Percentiles rank a stretch among this genome's conserved stretches.
These are phyloP conservation scores for Hippophae gyantsensis DNA, from an alignment of 306 rosid genomes.

Conservation along the genomic window DNA sequence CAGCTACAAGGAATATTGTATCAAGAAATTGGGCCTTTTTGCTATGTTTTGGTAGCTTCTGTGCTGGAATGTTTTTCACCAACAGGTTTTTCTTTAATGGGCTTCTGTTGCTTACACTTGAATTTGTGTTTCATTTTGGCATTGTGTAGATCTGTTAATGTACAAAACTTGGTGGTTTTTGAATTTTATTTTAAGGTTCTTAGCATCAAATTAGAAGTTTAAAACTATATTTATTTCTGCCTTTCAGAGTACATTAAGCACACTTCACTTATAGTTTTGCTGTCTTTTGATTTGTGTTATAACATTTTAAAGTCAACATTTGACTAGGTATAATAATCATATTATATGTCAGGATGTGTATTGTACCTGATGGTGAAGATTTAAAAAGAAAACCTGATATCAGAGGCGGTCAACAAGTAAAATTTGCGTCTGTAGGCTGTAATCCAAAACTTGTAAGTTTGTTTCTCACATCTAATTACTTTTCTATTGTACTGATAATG, in stretches of 20 bases:
- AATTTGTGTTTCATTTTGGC: slow-evolving; percentile 13
- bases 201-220: not conserved
- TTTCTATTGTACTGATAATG: not conserved
- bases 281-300: not conserved
- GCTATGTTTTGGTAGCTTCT: slow-evolving; percentile 71
- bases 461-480: slow-evolving; percentile 6
- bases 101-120: slow-evolving; percentile 15
- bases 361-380: slow-evolving; percentile 39
- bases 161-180: slow-evolving; percentile 7
- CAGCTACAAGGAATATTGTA: slow-evolving; percentile 32
- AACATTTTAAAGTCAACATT: slow-evolving; percentile 9
- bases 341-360: slow-evolving; percentile 58
- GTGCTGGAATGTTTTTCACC: slow-evolving; percentile 74
- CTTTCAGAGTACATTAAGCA: too few species aligned
- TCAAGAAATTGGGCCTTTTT: slow-evolving; percentile 57
- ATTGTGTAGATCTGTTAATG: slow-evolving; percentile 4
- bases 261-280: too few species aligned
- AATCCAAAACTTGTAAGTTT: slow-evolving; percentile 51
- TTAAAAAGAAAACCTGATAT: slow-evolving; percentile 31
- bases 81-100: slow-evolving; percentile 46
- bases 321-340: slow-evolving; percentile 11
- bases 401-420: slow-evolving; percentile 25
- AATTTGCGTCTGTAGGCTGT: slow-evolving; percentile 31
- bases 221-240: not conserved
- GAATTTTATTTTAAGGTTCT: slow-evolving; percentile 4